Percentiles rank a stretch among this genome's conserved stretches.
These are phyloP conservation scores for Amaranthus tricolor DNA, from an alignment of 179 eudicot genomes.

Conservation along the genomic window DNA sequence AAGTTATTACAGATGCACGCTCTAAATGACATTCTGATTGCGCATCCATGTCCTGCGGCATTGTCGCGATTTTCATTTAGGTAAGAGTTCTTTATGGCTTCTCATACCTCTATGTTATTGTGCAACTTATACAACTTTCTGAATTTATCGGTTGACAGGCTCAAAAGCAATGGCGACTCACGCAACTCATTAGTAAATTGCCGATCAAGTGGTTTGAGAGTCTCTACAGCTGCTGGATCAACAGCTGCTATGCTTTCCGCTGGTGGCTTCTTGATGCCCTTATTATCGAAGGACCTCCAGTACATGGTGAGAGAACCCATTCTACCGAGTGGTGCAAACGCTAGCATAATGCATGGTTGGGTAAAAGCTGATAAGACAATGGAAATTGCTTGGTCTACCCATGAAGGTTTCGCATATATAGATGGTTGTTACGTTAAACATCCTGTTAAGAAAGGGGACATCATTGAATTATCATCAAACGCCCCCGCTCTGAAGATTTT, in stretches of 20 bases:
- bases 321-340: constrained; percentile 33
- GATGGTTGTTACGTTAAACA: constrained; percentile 71
- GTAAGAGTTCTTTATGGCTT: constrained; percentile 26
- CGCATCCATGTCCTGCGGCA: constrained; percentile 89
- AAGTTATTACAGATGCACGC: constrained; percentile 50
- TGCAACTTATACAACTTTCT: neutral
- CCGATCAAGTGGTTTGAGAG: constrained; percentile 87
- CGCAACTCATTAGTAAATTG: constrained; percentile 43
- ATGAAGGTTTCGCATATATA: constrained; percentile 61
- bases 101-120: neutral
- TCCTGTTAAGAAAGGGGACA: constrained; percentile 58
- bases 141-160: constrained; percentile 33
- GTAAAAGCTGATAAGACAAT: constrained; percentile 51
- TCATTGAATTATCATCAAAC: constrained; percentile 52
- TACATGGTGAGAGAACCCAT: constrained; percentile 88
- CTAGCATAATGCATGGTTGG: constrained; percentile 59
- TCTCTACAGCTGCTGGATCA: constrained; percentile 92
- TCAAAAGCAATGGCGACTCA: constrained; percentile 38
- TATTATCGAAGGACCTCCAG: constrained; percentile 72
- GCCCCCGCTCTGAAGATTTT: constrained; percentile 68
- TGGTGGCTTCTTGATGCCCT: constrained; percentile 82
- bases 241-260: constrained; percentile 94
- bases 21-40: constrained; percentile 72
- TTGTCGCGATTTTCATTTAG: constrained; percentile 87
- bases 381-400: constrained; percentile 56